Base-by-base conservation (phyloP, 2,329 filamentous ascomycete species). In the Blumeria graminis region DNA sequence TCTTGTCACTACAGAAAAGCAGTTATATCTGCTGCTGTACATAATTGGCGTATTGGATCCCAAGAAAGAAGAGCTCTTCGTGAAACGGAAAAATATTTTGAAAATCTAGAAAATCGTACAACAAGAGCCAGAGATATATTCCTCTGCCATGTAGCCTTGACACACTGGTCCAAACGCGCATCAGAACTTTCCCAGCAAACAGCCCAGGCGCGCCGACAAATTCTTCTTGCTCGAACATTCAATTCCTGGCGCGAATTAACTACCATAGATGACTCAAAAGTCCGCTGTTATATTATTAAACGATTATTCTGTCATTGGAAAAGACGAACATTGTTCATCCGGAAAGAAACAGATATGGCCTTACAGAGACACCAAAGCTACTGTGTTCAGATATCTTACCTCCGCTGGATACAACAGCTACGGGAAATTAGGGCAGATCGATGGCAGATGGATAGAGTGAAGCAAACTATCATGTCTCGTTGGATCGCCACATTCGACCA, bases 231-330 rank as follows among this genome's bases (percentile, higher is more conserved):
- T 11, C 76, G 77, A 56, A 81, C 80, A 59, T 86, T 86, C 66
- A 77, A 76, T 57, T 78, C 78, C 7, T 87, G 83, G 83, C 73
- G 76, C 32, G 74, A 78, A 57, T 77, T 84, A 56, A 82, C 80
- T 10, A 61, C 61, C 51, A 62, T 62, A 13, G 66, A 64, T 52
- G 65, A 67, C 56, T 63, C 73, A 45, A 74, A 74, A 61, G 69
- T 71, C 10, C 70, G 72, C 46, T 67, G 74, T 36, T 73, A 80
- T 57, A 69, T 74, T 16, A 61, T 77, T 7, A 71, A 68, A 51
- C 78, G 74, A 57, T 80, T 77, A 55, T 70, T 82, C 53, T 64
- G 65, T 6, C 62, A 69, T n/a, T 82, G 78, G 66, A 64, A 58
- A 57, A 55, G 8, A 6, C 35, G 60, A 61, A 41, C 63, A 58